Evolutionary conservation across 768 basidiomycete genomes (phyloP).

Genomic region (Xanthoconium stramineum): DNA sequence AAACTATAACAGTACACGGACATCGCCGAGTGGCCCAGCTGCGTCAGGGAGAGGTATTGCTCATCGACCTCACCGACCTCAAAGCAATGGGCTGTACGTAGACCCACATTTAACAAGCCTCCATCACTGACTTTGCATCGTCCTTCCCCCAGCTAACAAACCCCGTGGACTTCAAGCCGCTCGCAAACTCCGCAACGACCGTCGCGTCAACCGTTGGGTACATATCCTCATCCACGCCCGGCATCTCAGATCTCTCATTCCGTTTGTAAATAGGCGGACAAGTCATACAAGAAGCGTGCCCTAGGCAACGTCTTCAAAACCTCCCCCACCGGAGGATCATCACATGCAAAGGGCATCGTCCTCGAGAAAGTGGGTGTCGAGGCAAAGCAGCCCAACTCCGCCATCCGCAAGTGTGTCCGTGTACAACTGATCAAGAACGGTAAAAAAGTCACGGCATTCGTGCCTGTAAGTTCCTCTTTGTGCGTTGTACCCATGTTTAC

Average conservation of each 20-base stretch:
- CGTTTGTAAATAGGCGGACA: slow-evolving; percentile 72
- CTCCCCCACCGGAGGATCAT: slow-evolving; percentile 98
- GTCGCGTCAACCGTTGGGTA: slow-evolving; percentile 97
- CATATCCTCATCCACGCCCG: slow-evolving; percentile 28
- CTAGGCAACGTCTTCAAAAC: slow-evolving; percentile 99
- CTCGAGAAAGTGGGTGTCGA: slow-evolving; percentile 99
- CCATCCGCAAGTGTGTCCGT: slow-evolving; percentile 99
- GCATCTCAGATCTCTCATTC: slow-evolving; percentile 13
- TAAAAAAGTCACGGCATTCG: slow-evolving; percentile 99
- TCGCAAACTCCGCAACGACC: slow-evolving; percentile 93
- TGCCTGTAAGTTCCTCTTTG: slow-evolving; percentile 63
- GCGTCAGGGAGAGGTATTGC: slow-evolving; percentile 13
- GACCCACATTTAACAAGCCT: slow-evolving; percentile 9
- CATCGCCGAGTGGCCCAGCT: slow-evolving; percentile 26
- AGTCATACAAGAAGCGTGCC: slow-evolving; percentile 98
- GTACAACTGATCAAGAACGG: slow-evolving; percentile 99
- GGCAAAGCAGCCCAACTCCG: slow-evolving; percentile 99
- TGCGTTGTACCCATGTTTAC: neutral
- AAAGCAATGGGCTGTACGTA: slow-evolving; percentile 82
- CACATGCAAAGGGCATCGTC: slow-evolving; percentile 99
- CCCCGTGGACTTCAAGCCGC: slow-evolving; percentile 98
- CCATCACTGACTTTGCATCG: slow-evolving; percentile 3
- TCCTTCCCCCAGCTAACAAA: slow-evolving; percentile 75
- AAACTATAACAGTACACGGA: slow-evolving; percentile 42
- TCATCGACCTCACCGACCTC: slow-evolving; percentile 52